A percentile compares a stretch with the other conserved stretches of the same genome.
phyloP scores from a whole-genome alignment of 1,284 basidiomycete genomes.

The Leccinum brunneo-olivaceum region DNA sequence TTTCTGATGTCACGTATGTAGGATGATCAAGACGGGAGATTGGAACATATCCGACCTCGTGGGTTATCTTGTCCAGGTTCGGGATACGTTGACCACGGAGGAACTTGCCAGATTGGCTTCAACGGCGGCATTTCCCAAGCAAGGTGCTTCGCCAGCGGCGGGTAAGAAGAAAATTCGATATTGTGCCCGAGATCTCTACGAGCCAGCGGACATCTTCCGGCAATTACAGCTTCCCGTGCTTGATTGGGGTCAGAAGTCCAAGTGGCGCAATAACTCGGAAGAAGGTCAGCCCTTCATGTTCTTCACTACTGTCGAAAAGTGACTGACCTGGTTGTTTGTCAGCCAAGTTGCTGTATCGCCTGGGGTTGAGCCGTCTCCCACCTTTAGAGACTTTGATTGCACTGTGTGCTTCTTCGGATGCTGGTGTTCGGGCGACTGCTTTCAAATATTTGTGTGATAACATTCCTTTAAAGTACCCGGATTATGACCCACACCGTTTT shows the following conservation, averaged over 20 bases:
- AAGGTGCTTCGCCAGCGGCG: slow-evolving; percentile 33
- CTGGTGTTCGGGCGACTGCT: slow-evolving; percentile 45
- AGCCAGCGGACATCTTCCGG: slow-evolving; percentile 73
- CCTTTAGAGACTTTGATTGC: slow-evolving; percentile 61
- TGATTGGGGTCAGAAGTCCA: slow-evolving; percentile 76
- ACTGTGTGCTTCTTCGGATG: slow-evolving; percentile 56
- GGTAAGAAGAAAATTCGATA: slow-evolving; percentile 40
- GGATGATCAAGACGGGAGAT: slow-evolving; percentile 81
- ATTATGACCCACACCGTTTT: slow-evolving; percentile 54
- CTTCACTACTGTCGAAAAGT: fast-evolving
- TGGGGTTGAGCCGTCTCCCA: slow-evolving; percentile 76
- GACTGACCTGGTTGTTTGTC: slow-evolving; percentile 6
- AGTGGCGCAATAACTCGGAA: slow-evolving; percentile 76
- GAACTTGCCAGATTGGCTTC: slow-evolving; percentile 73
- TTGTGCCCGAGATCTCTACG: slow-evolving; percentile 74
- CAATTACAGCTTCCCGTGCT: slow-evolving; percentile 76
- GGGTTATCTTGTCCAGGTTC: slow-evolving; percentile 85
- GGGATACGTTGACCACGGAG: slow-evolving; percentile 57
- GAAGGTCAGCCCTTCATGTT: slow-evolving; percentile 55
- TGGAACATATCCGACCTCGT: slow-evolving; percentile 78
- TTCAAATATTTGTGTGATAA: slow-evolving; percentile 79
- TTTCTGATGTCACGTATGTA: slow-evolving; percentile 24
- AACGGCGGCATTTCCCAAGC: slow-evolving; percentile 78
- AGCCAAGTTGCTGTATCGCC: slow-evolving; percentile 80
- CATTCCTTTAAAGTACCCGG: slow-evolving; percentile 52